Evolutionary conservation across 495 filamentous ascomycete genomes (phyloP).

Genomic region (Amorphotheca resinae): DNA sequence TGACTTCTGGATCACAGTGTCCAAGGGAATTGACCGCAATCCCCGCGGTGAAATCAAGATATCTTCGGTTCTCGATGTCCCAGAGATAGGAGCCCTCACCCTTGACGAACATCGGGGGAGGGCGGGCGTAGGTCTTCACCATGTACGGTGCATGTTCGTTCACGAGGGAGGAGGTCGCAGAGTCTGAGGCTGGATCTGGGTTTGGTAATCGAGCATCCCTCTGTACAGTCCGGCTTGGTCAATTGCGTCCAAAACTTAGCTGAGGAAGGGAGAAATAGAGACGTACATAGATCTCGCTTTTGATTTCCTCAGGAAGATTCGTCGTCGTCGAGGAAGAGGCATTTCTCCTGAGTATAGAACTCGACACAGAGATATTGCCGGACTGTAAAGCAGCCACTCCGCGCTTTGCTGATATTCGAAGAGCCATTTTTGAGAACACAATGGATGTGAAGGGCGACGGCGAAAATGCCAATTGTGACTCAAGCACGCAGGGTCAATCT

Average conservation of each 20-base stretch:
- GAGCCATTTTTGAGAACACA: conserved; percentile 16
- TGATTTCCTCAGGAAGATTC: conserved; percentile 18
- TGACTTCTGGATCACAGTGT: conserved; percentile 65
- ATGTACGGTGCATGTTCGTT: conserved; percentile 67
- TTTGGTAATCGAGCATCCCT: conserved; percentile 54
- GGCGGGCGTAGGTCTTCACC: conserved; percentile 89
- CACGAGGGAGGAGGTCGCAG: conserved; percentile 60
- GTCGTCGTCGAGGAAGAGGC: conserved; percentile 22
- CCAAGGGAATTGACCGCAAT: conserved; percentile 93
- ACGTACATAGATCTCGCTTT: conserved; percentile 20
- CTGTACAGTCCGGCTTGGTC: conserved; percentile 23
- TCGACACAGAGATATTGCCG: conserved; percentile 9
- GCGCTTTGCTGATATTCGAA: conserved; percentile 19
- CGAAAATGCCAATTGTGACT: no score
- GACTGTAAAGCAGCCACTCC: conserved; percentile 13
- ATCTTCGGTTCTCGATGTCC: conserved; percentile 79
- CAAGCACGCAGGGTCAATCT: no score
- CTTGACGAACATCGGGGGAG: conserved; percentile 77
- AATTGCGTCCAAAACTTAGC: neutral
- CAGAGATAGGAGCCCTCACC: conserved; percentile 78
- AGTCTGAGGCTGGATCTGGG: conserved; percentile 68
- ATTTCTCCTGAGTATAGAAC: conserved; percentile 15
- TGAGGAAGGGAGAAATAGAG: neutral
- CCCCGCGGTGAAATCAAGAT: conserved; percentile 88
- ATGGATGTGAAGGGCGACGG: no score